These are phyloP conservation scores for Oryza rufipogon DNA, from an alignment of 176 grass and related monocot species.

Conservation along the genomic window DNA sequence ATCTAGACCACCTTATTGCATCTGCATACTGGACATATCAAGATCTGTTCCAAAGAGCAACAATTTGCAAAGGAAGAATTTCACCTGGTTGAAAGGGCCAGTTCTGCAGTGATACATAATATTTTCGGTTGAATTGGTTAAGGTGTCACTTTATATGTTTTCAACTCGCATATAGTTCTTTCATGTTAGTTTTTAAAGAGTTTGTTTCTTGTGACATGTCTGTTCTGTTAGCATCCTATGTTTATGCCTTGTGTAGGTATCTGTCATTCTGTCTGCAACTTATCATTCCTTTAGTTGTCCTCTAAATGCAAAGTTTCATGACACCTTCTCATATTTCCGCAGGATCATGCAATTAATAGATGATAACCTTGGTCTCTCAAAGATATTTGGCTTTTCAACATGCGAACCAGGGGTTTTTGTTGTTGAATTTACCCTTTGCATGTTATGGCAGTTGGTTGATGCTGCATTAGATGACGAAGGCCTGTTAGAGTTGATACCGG, in stretches of 20 bases:
- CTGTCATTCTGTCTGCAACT: conserved; percentile 1
- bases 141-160: not conserved
- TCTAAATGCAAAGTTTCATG: conserved; percentile 14
- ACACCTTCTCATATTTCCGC: conserved; percentile 46
- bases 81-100: not conserved
- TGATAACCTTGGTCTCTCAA: conserved; percentile 65
- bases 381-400: conserved; percentile 74
- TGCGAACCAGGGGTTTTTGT: conserved; percentile 74
- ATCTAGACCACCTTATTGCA: not conserved
- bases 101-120: not conserved
- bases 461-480: conserved; percentile 86
- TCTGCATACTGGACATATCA: not conserved
- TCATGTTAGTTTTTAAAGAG: not conserved
- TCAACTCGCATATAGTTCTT: not conserved
- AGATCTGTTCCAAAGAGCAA: not conserved
- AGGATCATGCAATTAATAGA: conserved; percentile 82
- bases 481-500: conserved; percentile 69
- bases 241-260: conserved; percentile 7
- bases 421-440: conserved; percentile 71
- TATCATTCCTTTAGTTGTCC: conserved; percentile 19
- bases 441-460: conserved; percentile 88
- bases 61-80: not conserved
- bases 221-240: conserved; percentile 21
- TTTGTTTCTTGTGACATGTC: conserved; percentile 24
- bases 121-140: not conserved